Percentiles rank a stretch among this genome's conserved stretches.
These are phyloP conservation scores for Fomes fomentarius DNA, from an alignment of 1,284 basidiomycete species.

Conservation along the genomic window DNA sequence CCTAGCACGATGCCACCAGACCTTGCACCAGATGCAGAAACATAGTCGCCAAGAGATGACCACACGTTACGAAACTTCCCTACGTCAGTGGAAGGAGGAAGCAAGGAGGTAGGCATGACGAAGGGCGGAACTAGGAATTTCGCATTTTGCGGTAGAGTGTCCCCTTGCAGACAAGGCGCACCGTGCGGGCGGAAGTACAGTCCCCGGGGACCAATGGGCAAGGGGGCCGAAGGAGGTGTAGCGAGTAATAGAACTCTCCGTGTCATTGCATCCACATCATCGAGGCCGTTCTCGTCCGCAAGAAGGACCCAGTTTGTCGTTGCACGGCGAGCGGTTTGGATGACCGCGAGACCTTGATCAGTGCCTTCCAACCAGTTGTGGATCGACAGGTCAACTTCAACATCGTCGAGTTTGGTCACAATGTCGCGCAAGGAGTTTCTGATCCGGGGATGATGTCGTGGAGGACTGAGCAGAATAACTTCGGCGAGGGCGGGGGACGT, in stretches of 20 bases:
- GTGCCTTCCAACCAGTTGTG: slow-evolving; percentile 37
- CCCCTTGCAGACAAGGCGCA: slow-evolving; percentile 35
- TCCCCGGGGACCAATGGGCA: slow-evolving; percentile 52
- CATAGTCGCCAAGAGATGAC: slow-evolving; percentile 43
- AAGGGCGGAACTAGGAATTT: slow-evolving; percentile 62
- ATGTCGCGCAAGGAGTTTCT: slow-evolving; percentile 40
- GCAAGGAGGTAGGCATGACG: slow-evolving; percentile 41
- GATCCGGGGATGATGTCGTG: slow-evolving; percentile 37
- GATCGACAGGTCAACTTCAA: slow-evolving; percentile 48
- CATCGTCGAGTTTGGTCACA: slow-evolving; percentile 31
- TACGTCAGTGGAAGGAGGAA: slow-evolving; percentile 32
- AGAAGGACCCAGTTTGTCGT: slow-evolving; percentile 55
- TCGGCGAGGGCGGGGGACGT: slow-evolving; percentile 41
- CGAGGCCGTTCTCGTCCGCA: slow-evolving; percentile 48
- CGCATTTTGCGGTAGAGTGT: slow-evolving; percentile 37
- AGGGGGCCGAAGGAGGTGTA: slow-evolving; percentile 35
- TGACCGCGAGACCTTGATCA: slow-evolving; percentile 33
- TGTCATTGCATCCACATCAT: slow-evolving; percentile 32
- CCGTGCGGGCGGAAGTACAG: slow-evolving; percentile 29
- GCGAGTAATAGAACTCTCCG: slow-evolving; percentile 38
- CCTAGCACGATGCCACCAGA: slow-evolving; percentile 37
- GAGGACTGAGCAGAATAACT: slow-evolving; percentile 52
- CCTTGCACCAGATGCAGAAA: slow-evolving; percentile 29
- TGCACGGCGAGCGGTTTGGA: slow-evolving; percentile 40
- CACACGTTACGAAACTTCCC: slow-evolving; percentile 38